A percentile compares a stretch with the other conserved stretches of the same genome.
Conservation (phyloP, 805 yeast species). For the Candida dajiaensis region DNA sequence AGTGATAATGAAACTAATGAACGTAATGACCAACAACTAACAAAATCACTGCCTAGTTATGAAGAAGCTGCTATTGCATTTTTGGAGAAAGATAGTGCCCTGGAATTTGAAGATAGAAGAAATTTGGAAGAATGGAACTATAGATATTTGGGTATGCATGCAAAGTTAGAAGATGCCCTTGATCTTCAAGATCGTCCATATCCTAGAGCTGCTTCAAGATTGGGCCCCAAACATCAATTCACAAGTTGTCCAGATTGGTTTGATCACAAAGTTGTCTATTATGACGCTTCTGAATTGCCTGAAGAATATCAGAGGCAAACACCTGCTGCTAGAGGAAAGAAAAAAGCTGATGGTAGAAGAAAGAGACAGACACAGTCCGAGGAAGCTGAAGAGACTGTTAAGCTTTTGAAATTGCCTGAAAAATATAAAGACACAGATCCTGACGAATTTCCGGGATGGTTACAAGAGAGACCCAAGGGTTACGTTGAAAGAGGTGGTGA, state of each 20-base stretch:
- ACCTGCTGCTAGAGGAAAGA: slow-evolving; percentile 14
- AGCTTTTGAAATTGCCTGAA: slow-evolving; percentile 37
- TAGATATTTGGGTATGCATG: slow-evolving; percentile 72
- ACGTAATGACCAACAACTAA: background rate
- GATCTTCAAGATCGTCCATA: slow-evolving; percentile 74
- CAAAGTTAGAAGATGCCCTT: slow-evolving; percentile 67
- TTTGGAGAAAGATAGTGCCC: slow-evolving; percentile 37
- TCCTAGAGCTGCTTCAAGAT: slow-evolving; percentile 72
- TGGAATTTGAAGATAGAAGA: slow-evolving; percentile 42
- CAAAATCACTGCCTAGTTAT: slow-evolving; percentile 38
- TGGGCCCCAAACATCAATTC: slow-evolving; percentile 72
- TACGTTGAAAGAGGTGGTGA: slow-evolving; percentile 81
- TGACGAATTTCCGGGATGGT: slow-evolving; percentile 62
- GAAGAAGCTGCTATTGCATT: slow-evolving; percentile 54
- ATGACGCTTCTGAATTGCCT: slow-evolving; percentile 32
- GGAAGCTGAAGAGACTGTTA: slow-evolving; percentile 18
- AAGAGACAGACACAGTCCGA: slow-evolving; percentile 15
- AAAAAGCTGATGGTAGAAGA: slow-evolving; percentile 22
- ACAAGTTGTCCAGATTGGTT: slow-evolving; percentile 60
- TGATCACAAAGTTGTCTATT: slow-evolving; percentile 61
- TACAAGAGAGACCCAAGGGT: slow-evolving; percentile 73
- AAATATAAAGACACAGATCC: slow-evolving; percentile 36
- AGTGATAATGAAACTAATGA: slow-evolving; percentile 1
- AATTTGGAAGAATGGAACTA: slow-evolving; percentile 74
- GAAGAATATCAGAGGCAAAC: slow-evolving; percentile 16